Evolutionary conservation across 352 stramenopile genomes (phyloP), one percentile per base, ranked within the genome.

Genomic region (Globisporangium paroecandrum): DNA sequence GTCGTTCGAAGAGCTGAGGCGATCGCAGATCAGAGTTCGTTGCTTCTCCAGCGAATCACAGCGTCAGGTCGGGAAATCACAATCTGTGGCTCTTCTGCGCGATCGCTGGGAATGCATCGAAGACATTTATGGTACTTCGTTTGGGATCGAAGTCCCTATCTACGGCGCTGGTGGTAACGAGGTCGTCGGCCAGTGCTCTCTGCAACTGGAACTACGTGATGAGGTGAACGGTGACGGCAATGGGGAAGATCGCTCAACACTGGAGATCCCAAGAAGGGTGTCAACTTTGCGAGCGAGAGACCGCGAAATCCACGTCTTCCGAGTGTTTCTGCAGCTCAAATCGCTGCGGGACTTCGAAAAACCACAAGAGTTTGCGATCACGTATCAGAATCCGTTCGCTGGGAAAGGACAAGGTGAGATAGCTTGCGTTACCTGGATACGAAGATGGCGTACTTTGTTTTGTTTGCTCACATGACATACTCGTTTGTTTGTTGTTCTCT

Each of bases 371-470:
- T 77, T 78, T 32, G 66, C 64, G 3, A 70, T 87, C 20, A 56
- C 64, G 20, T 87, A 74, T 34, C 59, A 70, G 34, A 77, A 82
- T 34, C 78, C 78, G 47, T 87, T 87, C 58, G 68, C 75, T 29
- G 46, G 68, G 10, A 76, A 64, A n/a, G 64, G 74, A 34, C 61
- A 38, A 68, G 66, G 78, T 87, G 70, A 58, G 73, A 32, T 32
- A 32, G 29, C 29, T 32, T 32, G 29, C 3, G 4, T 32, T 32
- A 7, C 29, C 29, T 32, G 29, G 29, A 32, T 32, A 32, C 29
- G 29, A 32, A 32, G 29, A 7, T 29, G 10, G 25, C 41, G 10
- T 62, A 20, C 4, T 22, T 15, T 43, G n/a, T 41, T n/a, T 70
- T 5, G 1, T n/a, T 38, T 22, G 4, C 29, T 62, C 51, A 66